Base-by-base conservation (phyloP, 169 alveolate genomes). In the Plasmodium vivax region DNA sequence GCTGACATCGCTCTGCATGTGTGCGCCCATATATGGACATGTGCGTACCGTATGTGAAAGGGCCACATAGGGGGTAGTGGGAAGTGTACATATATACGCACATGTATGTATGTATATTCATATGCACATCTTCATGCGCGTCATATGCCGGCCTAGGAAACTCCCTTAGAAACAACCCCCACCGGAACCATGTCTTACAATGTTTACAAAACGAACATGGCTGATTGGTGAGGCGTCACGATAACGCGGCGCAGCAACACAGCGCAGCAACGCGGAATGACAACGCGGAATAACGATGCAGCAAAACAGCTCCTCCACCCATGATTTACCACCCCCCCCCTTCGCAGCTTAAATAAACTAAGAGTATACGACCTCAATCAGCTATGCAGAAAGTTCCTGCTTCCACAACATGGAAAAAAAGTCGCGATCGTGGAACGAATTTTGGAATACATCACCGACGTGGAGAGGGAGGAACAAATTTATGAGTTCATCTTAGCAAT, bases 381-480 rank as follows among this genome's bases (percentile, higher is more conserved):
- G 58, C 84, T 92, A 92, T 92, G 95, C 47, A 68, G 92, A 77
- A 92, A 83, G 30, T 83, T 82, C 77, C 36, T 92, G 41, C 19
- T 92, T 51, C 92, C 95, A 45, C 95, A 92, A 51, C 92, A 92
- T 81, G 95, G 95, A 27, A 92, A 83, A 38, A 92, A 92, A 73
- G 82, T 82, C 27, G 92, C 85, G 9, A 82, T 82, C 36, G 72
- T 92, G n/a, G 92, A 92, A 45, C 92, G 95, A 16, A 92, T 92
- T 71, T 92, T 92, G 77, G 85, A 92, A 27, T 92, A 73, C 68
- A 92, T 92, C 27, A 83, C 92, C 27, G 88, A 81, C 56, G 85
- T 82, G 47, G 95, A 92, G 71, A 92, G 82, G 62, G 95, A 92
- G 77, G 92, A 92, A 19, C 95, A 92, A 72, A 74, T 92, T 82